A percentile compares a stretch with the other conserved stretches of the same genome.
These are phyloP conservation scores for Kurtzmaniella cleridarum DNA, from an alignment of 805 yeast species.

Conservation along the genomic window DNA sequence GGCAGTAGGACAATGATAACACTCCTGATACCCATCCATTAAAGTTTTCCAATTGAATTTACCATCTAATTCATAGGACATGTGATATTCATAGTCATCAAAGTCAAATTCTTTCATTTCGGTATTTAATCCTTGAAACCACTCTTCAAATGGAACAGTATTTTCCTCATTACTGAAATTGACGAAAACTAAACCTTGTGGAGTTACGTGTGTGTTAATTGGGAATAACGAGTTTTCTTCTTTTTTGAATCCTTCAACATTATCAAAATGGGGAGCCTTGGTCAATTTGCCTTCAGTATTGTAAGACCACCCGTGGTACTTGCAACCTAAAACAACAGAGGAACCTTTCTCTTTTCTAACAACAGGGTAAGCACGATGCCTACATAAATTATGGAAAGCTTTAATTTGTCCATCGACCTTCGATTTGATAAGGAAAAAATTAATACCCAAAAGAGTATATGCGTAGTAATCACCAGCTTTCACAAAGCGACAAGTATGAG, in stretches of 20 bases:
- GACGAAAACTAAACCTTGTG: constrained; percentile 53
- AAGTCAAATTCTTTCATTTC: constrained; percentile 58
- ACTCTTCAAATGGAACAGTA: constrained; percentile 45
- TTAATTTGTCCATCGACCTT: constrained; percentile 44
- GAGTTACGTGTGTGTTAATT: constrained; percentile 49
- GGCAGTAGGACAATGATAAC: constrained; percentile 65
- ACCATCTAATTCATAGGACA: constrained; percentile 61
- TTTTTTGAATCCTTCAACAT: constrained; percentile 53
- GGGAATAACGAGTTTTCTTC: constrained; percentile 51
- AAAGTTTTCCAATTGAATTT: constrained; percentile 62
- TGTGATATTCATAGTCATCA: constrained; percentile 56
- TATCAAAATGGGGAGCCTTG: constrained; percentile 59
- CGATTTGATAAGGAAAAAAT: constrained; percentile 50
- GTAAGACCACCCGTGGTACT: constrained; percentile 64
- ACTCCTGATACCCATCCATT: constrained; percentile 66
- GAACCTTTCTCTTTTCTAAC: constrained; percentile 55
- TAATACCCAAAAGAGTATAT: constrained; percentile 47
- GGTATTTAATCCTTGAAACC: constrained; percentile 44
- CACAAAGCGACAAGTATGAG: constrained; percentile 46
- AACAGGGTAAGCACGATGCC: constrained; percentile 62
- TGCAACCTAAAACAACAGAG: constrained; percentile 53
- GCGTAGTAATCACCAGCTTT: constrained; percentile 56
- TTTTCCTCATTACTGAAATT: constrained; percentile 45
- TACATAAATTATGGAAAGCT: constrained; percentile 61
- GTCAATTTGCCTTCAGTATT: constrained; percentile 54